Base-by-base conservation (phyloP, 2,329 filamentous ascomycete species). In the Exophiala aquamarina region DNA sequence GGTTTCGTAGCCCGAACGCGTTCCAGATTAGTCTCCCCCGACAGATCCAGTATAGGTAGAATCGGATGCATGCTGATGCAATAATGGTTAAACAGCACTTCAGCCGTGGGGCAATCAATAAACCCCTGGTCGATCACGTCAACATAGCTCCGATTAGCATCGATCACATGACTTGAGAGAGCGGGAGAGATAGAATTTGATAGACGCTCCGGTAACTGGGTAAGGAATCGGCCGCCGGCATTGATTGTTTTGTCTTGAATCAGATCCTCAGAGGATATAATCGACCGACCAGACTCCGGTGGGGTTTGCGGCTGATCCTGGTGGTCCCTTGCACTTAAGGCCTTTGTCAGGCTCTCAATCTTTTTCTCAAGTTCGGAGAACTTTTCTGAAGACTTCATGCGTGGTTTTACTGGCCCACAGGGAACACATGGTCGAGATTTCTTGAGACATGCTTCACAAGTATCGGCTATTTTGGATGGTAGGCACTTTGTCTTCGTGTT, bases 391-490 rank as follows among this genome's bases (percentile, higher is more conserved):
- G 46, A 17, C 17, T 44, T 49, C 2, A 39, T 19, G 3, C 46
- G 46, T 10, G 39, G 46, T 26, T 49, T 49, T 13, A 34, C 18
- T 10, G 46, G 40, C 14, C 46, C 40, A 34, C 10, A 19, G 8
- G 19, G 14, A 11, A 49, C 15, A 28, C 46, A 49, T 13, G 19
- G 74, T 19, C 89, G 76, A n/a, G 82, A 81, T 2, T 88, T 86
- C 69, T 93, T 95, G 37, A 79, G 78, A 65, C 90, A 95, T 50
- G 90, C 79, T 63, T 78, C 81, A 65, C 85, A 89, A 3, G 83
- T 43, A 1, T 50, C 48, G n/a, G 36, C 18, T 6, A 42, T 46
- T 37, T 47, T 29, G 3, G 37, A 39, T 4, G 40, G 45, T 13
- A 52, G 34, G 36, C 54, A 56, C 21, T 51, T 29, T 21, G 42